These are phyloP conservation scores for Colletotrichum caudatum DNA, from an alignment of 2,329 filamentous ascomycete species.

Conservation along the genomic window DNA sequence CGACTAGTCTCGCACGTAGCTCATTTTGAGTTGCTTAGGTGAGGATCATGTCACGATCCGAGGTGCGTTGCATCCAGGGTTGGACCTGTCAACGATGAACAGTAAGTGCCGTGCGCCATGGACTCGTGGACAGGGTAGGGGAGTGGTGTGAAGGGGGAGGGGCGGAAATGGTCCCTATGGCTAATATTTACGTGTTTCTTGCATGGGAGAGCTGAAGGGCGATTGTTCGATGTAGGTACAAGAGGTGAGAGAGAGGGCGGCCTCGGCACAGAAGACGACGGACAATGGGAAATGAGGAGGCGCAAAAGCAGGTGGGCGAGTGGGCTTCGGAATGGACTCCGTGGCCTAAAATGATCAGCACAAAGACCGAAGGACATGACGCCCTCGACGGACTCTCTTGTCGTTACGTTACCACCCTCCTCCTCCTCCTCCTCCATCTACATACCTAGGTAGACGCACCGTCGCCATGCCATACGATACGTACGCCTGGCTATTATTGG, in stretches of 20 bases:
- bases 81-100: slow-evolving; percentile 31
- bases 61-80: slow-evolving; percentile 32
- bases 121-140: slow-evolving; percentile 34
- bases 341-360: slow-evolving; percentile 39
- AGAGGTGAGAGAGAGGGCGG: not conserved
- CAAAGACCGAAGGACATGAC: slow-evolving; percentile 11
- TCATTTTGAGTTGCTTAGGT: slow-evolving; percentile 39
- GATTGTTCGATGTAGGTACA: not conserved
- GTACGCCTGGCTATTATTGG: not conserved
- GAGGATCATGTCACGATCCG: slow-evolving; percentile 38
- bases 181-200: not conserved
- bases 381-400: not conserved
- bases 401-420: not conserved
- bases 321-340: slow-evolving; percentile 45
- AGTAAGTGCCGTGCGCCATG: not conserved
- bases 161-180: not conserved
- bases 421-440: not conserved
- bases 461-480: not conserved
- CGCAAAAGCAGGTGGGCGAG: slow-evolving; percentile 20
- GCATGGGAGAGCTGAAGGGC: not conserved
- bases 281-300: not conserved
- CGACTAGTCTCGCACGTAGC: slow-evolving; percentile 19
- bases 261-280: not conserved
- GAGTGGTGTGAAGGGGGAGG: slow-evolving; percentile 42
- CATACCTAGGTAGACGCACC: not conserved